phyloP scores from a whole-genome alignment of 306 rosid species.

The Castanea crenata region DNA sequence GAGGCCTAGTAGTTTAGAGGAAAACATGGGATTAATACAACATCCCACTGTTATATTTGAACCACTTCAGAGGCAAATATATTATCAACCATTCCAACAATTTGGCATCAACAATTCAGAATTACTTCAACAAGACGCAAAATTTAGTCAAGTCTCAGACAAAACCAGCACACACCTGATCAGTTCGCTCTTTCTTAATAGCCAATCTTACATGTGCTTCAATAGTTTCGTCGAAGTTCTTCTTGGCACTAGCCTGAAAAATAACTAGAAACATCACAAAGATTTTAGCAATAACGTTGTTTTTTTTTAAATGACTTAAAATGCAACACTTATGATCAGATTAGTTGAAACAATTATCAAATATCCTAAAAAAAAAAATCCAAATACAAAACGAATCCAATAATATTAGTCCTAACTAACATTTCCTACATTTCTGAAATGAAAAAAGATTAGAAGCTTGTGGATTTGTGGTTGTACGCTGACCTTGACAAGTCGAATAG shows the following conservation, averaged over 20 bases:
- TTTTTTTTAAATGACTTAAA: too few species aligned
- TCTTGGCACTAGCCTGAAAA: slow-evolving; percentile 67
- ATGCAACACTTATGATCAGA: too few species aligned
- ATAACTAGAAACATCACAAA: slow-evolving; percentile 34
- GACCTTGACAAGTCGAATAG: slow-evolving; percentile 88
- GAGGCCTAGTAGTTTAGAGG: too few species aligned
- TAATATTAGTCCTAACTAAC: background rate
- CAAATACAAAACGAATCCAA: too few species aligned
- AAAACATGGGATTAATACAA: background rate
- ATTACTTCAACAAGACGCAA: background rate
- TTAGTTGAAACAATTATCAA: too few species aligned
- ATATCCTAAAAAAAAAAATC: too few species aligned
- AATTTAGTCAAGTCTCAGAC: slow-evolving; percentile 5
- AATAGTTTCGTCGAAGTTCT: slow-evolving; percentile 86
- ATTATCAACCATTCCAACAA: background rate
- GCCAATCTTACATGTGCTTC: slow-evolving; percentile 91
- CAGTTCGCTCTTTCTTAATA: slow-evolving; percentile 78
- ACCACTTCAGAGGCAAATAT: background rate
- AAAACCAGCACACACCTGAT: slow-evolving; percentile 47
- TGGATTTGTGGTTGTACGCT: slow-evolving; percentile 4
- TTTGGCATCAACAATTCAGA: background rate
- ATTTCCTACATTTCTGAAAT: background rate
- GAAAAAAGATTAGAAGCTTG: background rate
- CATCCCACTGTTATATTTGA: background rate
- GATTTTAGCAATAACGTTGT: slow-evolving; percentile 3